Evolutionary conservation across 176 grass and related monocot genomes (phyloP), one percentile per base, ranked within the genome.

Genomic region (Zea luxurians): DNA sequence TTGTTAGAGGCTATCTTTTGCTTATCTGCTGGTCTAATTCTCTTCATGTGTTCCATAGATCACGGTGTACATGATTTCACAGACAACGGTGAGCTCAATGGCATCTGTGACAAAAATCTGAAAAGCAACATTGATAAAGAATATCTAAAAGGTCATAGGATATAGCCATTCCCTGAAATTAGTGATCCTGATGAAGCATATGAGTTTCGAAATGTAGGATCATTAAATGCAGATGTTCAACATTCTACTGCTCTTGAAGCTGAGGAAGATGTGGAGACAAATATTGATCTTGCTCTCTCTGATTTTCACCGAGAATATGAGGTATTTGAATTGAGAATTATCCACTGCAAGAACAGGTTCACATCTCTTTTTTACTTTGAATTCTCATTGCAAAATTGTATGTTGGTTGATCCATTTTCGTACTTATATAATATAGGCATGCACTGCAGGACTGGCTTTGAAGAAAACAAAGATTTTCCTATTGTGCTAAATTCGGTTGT

Each of bases 271-370:
- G 16, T 61, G 74, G 85, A 92, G 84, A 80, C 61, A 60, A 72
- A 53, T 78, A 73, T 92, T 82, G 73, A 92, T 64, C 70, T 88
- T 69, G 58, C 80, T 67, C 63, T 97, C 64, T 81, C 67, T 55
- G 77, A 93, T 86, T 92, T 89, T 81, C 59, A 48, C 8, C 78
- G 34, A 75, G 91, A 97, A 88, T 93, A 93, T 41, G 94, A 97
- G 79, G 75, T 86, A 84, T 97, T 97, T 89, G 84, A 97, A 75
- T 70, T 97, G 87, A 91, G 94, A 89, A 92, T 97, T 80, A 83
- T 97, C 80, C 94, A 97, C 86, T 89, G 91, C 62, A 97, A 90
- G 80, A 97, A 97, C 87, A 97, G 92, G 94, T 97, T 83, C 69
- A 86, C 44, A 63, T 75, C 78, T 85, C 78, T 59, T 68, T 70